These are phyloP conservation scores for Lachancea quebecensis DNA, from an alignment of 805 yeast species.

Conservation along the genomic window DNA sequence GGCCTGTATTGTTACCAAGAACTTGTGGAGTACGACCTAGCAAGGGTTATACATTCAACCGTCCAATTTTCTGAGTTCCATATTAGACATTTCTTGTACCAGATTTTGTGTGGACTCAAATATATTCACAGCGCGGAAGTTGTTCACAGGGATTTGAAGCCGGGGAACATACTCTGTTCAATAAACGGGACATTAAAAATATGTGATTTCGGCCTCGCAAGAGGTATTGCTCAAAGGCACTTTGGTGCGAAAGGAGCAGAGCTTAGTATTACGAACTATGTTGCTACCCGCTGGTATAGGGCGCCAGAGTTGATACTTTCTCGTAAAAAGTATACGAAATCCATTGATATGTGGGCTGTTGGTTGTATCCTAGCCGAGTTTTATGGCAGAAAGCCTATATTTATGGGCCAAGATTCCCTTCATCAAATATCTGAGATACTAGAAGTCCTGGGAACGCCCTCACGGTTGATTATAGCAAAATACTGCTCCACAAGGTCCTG, in stretches of 20 bases:
- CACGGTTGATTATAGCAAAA: constrained; percentile 37
- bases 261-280: constrained; percentile 66
- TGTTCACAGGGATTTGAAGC: constrained; percentile 87
- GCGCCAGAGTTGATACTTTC: constrained; percentile 84
- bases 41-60: constrained; percentile 69
- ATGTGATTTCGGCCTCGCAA: constrained; percentile 90
- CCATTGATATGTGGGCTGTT: constrained; percentile 87
- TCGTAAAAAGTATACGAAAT: constrained; percentile 50
- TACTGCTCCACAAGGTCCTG: constrained; percentile 43
- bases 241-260: constrained; percentile 28
- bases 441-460: constrained; percentile 67
- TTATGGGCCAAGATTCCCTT: constrained; percentile 64
- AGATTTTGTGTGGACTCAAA: constrained; percentile 76
- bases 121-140: constrained; percentile 90
- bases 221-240: constrained; percentile 50
- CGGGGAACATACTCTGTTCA: constrained; percentile 79
- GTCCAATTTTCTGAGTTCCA: constrained; percentile 82
- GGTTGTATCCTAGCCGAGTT: constrained; percentile 88
- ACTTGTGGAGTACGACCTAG: constrained; percentile 72
- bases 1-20: constrained; percentile 91
- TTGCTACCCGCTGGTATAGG: constrained; percentile 92
- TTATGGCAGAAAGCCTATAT: constrained; percentile 72
- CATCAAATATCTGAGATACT: constrained; percentile 68
- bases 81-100: constrained; percentile 67
- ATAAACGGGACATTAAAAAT: constrained; percentile 70